A percentile compares a stretch with the other conserved stretches of the same genome.
phyloP scores from a whole-genome alignment of 1,139 yeast genomes.

The Saccharomyces hybrid region DNA sequence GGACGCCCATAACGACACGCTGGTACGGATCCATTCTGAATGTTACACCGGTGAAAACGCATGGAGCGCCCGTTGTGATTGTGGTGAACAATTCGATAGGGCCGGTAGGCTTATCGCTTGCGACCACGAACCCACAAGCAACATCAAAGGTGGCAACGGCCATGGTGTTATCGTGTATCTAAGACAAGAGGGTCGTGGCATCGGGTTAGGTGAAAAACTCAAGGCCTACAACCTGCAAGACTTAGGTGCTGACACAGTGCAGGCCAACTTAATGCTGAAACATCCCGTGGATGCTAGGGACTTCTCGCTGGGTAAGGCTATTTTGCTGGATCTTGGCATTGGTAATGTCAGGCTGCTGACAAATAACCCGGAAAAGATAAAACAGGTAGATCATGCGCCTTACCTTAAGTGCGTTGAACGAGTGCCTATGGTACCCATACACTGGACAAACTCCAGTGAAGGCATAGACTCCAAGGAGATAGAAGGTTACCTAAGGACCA shows the following conservation, averaged over 20 bases:
- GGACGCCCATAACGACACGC: slow-evolving; percentile 33
- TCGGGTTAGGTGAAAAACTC: slow-evolving; percentile 92
- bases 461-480: slow-evolving; percentile 83
- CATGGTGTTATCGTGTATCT: slow-evolving; percentile 92
- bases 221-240: slow-evolving; percentile 97
- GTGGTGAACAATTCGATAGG: slow-evolving; percentile 98
- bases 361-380: slow-evolving; percentile 92
- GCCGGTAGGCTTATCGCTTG: slow-evolving; percentile 79
- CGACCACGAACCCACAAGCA: slow-evolving; percentile 24
- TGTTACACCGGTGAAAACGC: slow-evolving; percentile 99
- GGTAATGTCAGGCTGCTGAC: slow-evolving; percentile 70
- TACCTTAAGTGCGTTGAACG: slow-evolving; percentile 47
- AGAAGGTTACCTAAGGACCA: slow-evolving; percentile 87
- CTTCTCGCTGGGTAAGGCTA: slow-evolving; percentile 90
- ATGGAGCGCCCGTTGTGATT: slow-evolving; percentile 97
- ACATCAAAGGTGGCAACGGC: slow-evolving; percentile 54
- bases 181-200: slow-evolving; percentile 97
- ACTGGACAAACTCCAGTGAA: slow-evolving; percentile 60
- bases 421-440: slow-evolving; percentile 93
- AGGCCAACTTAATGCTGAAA: slow-evolving; percentile 83
- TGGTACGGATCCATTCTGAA: slow-evolving; percentile 89
- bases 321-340: slow-evolving; percentile 74
- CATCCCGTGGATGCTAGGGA: slow-evolving; percentile 97
- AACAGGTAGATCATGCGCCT: slow-evolving; percentile 52
- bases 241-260: slow-evolving; percentile 96